These are phyloP conservation scores for Prosopis cineraria DNA, from an alignment of 306 rosid species.

Conservation along the genomic window DNA sequence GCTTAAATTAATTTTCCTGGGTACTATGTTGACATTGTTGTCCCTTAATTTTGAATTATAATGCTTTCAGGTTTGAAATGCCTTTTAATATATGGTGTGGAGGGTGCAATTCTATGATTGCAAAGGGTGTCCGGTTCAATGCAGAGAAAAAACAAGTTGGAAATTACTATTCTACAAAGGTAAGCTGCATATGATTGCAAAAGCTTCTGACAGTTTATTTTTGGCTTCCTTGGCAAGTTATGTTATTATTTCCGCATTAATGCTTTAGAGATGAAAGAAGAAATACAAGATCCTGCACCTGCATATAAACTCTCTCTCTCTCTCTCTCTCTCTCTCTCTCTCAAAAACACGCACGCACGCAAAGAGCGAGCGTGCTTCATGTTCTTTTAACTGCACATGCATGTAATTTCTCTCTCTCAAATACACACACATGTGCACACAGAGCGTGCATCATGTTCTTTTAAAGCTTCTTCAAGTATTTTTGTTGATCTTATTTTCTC, in stretches of 20 bases:
- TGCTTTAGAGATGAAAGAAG: not conserved
- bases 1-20: not conserved
- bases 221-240: constrained; percentile 8
- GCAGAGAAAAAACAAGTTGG: constrained; percentile 91
- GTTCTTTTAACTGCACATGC: not conserved
- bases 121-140: constrained; percentile 93
- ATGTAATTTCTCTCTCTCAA: not conserved
- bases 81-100: constrained; percentile 93
- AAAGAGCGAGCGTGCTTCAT: not conserved
- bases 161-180: constrained; percentile 73
- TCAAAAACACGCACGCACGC: not conserved
- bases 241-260: not conserved
- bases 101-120: constrained; percentile 98
- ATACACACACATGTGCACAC: not conserved
- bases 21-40: not conserved
- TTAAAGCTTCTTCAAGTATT: not conserved
- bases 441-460: not conserved
- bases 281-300: not conserved
- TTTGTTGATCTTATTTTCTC: not conserved
- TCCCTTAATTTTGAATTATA: constrained; percentile 10
- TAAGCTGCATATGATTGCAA: constrained; percentile 9
- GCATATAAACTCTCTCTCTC: not conserved
- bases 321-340: too few species aligned
- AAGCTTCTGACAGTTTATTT: not conserved
- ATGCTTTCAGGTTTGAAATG: constrained; percentile 80